Conservation (phyloP, 2,329 filamentous ascomycete species). For the Fonsecaea multimorphosa region DNA sequence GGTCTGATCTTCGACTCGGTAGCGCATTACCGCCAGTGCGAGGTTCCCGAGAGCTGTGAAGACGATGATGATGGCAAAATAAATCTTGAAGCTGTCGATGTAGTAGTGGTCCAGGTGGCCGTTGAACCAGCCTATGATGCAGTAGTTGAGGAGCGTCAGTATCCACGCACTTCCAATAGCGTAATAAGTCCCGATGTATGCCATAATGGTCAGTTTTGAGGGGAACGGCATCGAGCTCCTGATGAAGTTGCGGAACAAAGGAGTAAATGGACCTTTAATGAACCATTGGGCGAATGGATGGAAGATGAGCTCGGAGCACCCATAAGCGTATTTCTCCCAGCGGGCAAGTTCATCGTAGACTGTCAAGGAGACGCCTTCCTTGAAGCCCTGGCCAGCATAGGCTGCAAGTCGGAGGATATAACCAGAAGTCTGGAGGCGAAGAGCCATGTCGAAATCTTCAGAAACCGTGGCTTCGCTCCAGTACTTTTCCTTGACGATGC, state of each 20-base stretch:
- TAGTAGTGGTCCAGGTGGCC: conserved; percentile 71
- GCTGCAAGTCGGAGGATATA: conserved; percentile 72
- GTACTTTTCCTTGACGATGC: conserved; percentile 66
- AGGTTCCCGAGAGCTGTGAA: conserved; percentile 69
- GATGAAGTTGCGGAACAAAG: conserved; percentile 76
- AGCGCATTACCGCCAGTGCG: conserved; percentile 66
- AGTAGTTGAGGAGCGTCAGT: conserved; percentile 73
- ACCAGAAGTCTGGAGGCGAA: conserved; percentile 72
- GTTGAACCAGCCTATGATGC: conserved; percentile 73
- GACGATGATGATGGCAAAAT: conserved; percentile 67
- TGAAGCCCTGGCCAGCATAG: conserved; percentile 72
- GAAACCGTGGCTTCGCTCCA: conserved; percentile 79
- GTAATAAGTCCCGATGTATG: conserved; percentile 75
- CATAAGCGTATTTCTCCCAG: conserved; percentile 88
- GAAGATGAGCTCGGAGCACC: conserved; percentile 82
- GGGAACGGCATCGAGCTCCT: conserved; percentile 65
- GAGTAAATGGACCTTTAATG: conserved; percentile 76
- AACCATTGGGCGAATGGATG: conserved; percentile 77
- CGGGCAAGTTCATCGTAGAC: conserved; percentile 83
- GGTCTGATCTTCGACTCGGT: conserved; percentile 62
- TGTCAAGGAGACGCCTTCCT: conserved; percentile 81
- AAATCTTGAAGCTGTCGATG: conserved; percentile 69
- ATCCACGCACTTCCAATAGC: conserved; percentile 71
- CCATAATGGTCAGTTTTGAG: conserved; percentile 73
- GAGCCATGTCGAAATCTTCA: conserved; percentile 77